Base-by-base conservation (phyloP, 768 basidiomycete species). In the Clitopilus hobsonii region DNA sequence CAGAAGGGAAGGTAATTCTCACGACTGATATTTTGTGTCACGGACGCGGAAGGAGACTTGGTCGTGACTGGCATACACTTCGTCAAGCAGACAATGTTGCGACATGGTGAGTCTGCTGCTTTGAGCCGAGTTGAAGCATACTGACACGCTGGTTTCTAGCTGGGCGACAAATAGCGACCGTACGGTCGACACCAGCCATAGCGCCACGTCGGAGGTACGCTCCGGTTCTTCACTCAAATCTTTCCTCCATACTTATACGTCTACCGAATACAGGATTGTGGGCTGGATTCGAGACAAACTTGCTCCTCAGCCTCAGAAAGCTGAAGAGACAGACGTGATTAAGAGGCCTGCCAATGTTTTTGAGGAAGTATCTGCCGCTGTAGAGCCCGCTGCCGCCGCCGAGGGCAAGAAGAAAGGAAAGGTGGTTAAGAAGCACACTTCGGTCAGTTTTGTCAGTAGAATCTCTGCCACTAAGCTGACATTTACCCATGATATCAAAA, bases 401-500 rank as follows among this genome's bases (percentile, higher is more conserved):
- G 51, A 52, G 29, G 49, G 48, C 41, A 54, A 32, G 53, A 41
- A 49, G 49, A 52, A 49, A 30, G 29, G 22, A 48, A 23, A 51
- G 50, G 4, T 45, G 3, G n/a, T 45, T 18, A 45, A 20, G n/a
- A 45, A 45, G 41, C 16, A 45, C 22, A 20, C n/a, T 20, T 3
- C 22, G 10, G 41, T 45, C 16, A 20, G 41, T 45, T 10, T 20
- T 20, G n/a, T 6, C 11, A 16, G 3, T 20, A n/a, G 10, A 36
- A 36, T n/a, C n/a, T 36, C 32, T 36, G 32, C 32, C 4, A 2
- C 8, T 20, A 45, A 18, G 41, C 22, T 45, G 18, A 45, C 11
- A 18, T 20, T 16, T 6, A 45, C n/a, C 22, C n/a, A 6, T 3
- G 22, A 2, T 45, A n/a, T 45, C n/a, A 45, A 45, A 57, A 97